Base-by-base conservation (phyloP, 768 basidiomycete genomes). In the Russula ochroleuca region DNA sequence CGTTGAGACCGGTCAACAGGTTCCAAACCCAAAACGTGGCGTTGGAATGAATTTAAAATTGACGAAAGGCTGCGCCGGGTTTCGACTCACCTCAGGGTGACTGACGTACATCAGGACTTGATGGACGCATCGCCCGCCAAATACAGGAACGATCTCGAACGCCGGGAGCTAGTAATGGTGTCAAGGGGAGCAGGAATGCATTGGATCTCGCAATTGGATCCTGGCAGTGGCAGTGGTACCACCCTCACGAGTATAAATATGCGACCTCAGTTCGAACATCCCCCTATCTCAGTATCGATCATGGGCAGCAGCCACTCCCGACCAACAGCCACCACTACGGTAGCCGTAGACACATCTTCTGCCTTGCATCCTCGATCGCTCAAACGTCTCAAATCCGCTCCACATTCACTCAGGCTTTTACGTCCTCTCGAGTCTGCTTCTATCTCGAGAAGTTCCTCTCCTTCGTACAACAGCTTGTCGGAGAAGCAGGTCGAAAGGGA, bases 331-430 rank as follows among this genome's bases (percentile, higher is more conserved):
- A 35, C 51, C 21, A 10, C 47, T 10, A 33, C 63, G 15, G 3
- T 28, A 23, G n/a, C 54, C 2, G 48, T 35, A 23, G 45, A 57
- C 49, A 11, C 63, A 9, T 9, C 58, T 55, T 65, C 64, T 13
- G 13, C 55, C 38, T 48, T 57, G 21, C 59, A 23, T 43, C 59
- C 66, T 21, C 58, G 64, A 45, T 38, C 61, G 6, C 67, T 67
- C 59, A 67, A 58, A 49, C 66, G 61, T 43, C 59, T 61, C 59
- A 67, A 67, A n/a, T 68, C 67, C 7, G 38, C 61, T 17, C 64
- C 67, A 14, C 63, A 58, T 31, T 66, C 43, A 15, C 57, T 66
- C 49, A 41, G 57, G 7, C 59, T 25, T 33, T 59, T 47, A n/a
- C 56, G 55, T 37, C 38, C 58, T 15, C 64, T 43, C 17, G 57